Base-by-base conservation (phyloP, 345 rosid species). In the Lepidium africanum region DNA sequence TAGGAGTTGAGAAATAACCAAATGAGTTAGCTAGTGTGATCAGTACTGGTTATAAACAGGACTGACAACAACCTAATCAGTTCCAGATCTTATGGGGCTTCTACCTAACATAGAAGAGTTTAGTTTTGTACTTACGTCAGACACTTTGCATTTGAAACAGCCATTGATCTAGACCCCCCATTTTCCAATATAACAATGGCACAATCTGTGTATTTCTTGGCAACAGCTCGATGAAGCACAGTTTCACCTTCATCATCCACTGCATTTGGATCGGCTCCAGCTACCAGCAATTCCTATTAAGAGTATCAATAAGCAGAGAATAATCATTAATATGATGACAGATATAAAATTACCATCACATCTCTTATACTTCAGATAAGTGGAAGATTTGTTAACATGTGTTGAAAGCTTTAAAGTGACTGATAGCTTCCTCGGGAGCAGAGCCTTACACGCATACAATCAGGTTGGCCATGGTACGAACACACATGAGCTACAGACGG, bases 391-490 rank as follows among this genome's bases (percentile, higher is more conserved):
- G 30, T 47, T 46, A 59, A 42, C 61, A 41, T 23, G 55, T 21
- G 3, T 32, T 59, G 49, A 7, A 59, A 67, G 39, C 59, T 65
- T 56, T 48, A 51, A 36, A 51, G 50, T 36, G 62, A 59, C 47
- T 10, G 27, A 51, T 74, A 51, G 59, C 19, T 36, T 45, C 69
- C 11, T 53, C 9, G 13, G 56, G 61, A 49, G 27, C 16, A 67
- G 68, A 72, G 73, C 81, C 96, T 73, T 85, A 94, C 99, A 55
- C 78, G 92, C 97, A 94, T 91, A 82, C 99, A 90, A 67, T 91
- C 99, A 65, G 99, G 96, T 68, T 94, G 99, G 63, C 99, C 99
- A 81, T 94, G 96, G 73, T 89, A 91, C 14, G 97, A 96, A 85
- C 99, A 94, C 59, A 91, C 96, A 82, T 94, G 99, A 68, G 97